Conservation (phyloP, 176 grass and related monocot genomes). For the Cenchrus purpureus region DNA sequence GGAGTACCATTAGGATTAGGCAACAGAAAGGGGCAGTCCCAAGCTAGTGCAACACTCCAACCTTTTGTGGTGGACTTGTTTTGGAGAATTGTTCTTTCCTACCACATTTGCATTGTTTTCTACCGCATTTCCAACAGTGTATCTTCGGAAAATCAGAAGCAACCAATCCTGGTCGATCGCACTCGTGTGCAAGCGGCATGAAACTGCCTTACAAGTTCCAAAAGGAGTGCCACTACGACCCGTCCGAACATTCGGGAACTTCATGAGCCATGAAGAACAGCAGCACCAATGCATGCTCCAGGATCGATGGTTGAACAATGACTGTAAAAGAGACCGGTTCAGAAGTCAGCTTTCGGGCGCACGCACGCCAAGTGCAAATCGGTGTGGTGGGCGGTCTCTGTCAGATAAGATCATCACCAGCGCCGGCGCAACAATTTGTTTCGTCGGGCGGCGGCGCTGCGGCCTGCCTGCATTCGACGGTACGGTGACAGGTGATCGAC, state of each 20-base stretch:
- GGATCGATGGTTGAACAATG: not conserved
- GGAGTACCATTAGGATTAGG: not conserved
- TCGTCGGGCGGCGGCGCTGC: not conserved
- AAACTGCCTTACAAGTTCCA: constrained; percentile 52
- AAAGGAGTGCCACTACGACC: not conserved
- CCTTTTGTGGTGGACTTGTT: constrained; percentile 3
- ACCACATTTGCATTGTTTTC: constrained; percentile 14
- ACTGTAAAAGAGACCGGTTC: not conserved
- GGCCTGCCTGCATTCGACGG: not conserved
- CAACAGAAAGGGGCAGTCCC: not conserved
- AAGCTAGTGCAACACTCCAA: not conserved
- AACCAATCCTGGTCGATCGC: not conserved
- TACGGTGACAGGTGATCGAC: not conserved
- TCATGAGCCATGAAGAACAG: not conserved
- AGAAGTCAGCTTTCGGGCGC: not conserved
- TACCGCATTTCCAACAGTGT: constrained; percentile 1
- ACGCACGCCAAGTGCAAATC: not conserved
- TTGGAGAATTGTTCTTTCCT: not conserved
- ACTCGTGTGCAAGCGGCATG: not conserved
- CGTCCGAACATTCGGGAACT: not conserved
- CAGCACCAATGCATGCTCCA: not conserved
- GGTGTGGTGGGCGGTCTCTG: not conserved
- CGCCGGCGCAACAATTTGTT: not conserved
- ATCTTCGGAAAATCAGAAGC: not conserved
- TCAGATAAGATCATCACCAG: not conserved